Base-by-base conservation (phyloP, 768 basidiomycete genomes). In the Amanita brunnescens region DNA sequence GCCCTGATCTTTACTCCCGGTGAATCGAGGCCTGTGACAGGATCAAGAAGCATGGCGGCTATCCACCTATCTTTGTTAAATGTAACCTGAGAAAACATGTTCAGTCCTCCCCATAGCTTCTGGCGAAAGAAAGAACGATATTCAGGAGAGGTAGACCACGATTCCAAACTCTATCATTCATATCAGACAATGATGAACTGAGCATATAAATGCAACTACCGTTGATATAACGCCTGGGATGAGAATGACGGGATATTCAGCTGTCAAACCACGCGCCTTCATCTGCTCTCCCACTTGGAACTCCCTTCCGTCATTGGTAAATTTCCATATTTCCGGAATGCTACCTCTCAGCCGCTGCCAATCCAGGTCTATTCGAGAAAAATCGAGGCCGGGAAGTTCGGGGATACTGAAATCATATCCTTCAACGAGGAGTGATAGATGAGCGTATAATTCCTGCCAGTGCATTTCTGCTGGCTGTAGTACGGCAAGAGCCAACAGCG, bases 11-110 rank as follows among this genome's bases (percentile, higher is more conserved):
- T 96, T 40, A 80, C 81, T 13, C 81, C 85, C 0, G 82, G 79
- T 2, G 91, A 88, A 61, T 99, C 95, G 5, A 99, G 74, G 0
- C 95, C 95, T 0, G 94, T 96, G 14, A 84, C 73, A 0, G 90
- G 86, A 64, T 99, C 94, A 7, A 99, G 79, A 73, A 89, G 83
- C 71, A 98, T 83, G 0, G 91, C 85, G 18, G 82, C 64, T 60
- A 97, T 86, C 95, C 95, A 99, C 56, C 75, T 80, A 48, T 95
- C 87, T 56, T 83, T 81, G 62, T 91, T 88, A 63, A 91, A 87
- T 1, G 86, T 80, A 16, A 78, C 78, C 60, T 92, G 88, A 1
- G 87, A 80, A 34, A 94, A 64, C 91, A 91, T 93, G 42, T 78
- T 83, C 62, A 83, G 82, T 4, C 83, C 84, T 24, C 83, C 84